phyloP scores from a whole-genome alignment of 2,329 filamentous ascomycete genomes.

The Elsinoe perseae region DNA sequence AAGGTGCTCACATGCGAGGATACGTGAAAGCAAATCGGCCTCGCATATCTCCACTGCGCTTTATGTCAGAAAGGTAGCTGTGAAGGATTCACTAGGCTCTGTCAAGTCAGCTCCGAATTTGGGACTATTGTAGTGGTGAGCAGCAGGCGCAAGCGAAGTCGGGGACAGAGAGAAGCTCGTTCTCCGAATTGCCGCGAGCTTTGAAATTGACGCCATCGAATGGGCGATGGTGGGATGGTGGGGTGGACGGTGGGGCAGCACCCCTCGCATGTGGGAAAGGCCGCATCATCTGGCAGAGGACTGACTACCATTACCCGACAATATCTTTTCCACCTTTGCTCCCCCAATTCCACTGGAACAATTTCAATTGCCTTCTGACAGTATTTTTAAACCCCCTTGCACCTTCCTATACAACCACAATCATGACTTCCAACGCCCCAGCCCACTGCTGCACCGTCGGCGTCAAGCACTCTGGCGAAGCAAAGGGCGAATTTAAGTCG shows the following conservation, averaged over 20 bases:
- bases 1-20: no score
- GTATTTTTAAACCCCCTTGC: not conserved
- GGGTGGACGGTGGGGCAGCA: constrained; percentile 8
- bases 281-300: not conserved
- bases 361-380: not conserved
- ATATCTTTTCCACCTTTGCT: not conserved
- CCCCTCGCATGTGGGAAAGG: not conserved
- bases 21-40: no score
- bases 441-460: constrained; percentile 33
- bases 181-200: not conserved
- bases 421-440: constrained; percentile 32
- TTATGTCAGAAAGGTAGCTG: no score
- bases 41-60: no score
- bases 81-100: no score
- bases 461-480: constrained; percentile 31
- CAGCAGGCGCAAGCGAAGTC: not conserved
- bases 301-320: constrained; percentile 3
- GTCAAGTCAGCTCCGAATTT: no score
- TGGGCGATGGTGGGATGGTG: not conserved
- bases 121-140: no score
- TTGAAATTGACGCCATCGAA: not conserved
- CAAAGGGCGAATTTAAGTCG: constrained; percentile 29
- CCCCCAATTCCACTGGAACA: not conserved
- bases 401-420: constrained; percentile 9
- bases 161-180: not conserved